phyloP scores from a whole-genome alignment of 1,139 yeast species.

The Yamadazyma triangularis region DNA sequence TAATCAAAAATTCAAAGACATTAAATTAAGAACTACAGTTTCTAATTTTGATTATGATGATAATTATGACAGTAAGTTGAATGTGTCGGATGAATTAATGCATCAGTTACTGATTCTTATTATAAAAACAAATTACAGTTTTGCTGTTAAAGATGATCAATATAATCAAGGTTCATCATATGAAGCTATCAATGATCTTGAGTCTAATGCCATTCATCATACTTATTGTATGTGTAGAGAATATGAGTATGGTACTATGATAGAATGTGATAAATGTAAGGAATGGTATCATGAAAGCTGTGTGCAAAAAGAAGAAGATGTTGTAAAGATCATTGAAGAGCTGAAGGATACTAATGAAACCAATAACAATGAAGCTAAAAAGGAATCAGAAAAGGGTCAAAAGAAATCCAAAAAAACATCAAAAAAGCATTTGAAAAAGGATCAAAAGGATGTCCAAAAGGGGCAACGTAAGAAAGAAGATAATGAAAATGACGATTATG shows the following conservation, averaged over 20 bases:
- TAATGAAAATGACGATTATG: slow-evolving; percentile 15
- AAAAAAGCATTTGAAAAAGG: neutral
- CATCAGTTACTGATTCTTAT: slow-evolving; percentile 7
- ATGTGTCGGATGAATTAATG: slow-evolving; percentile 6
- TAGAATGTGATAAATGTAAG: slow-evolving; percentile 72
- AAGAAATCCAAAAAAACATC: neutral
- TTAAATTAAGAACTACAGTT: slow-evolving; percentile 24
- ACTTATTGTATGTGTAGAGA: slow-evolving; percentile 70
- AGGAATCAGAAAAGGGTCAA: slow-evolving; percentile 1
- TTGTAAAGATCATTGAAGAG: no score
- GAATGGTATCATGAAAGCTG: slow-evolving; percentile 82
- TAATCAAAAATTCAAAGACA: slow-evolving; percentile 25
- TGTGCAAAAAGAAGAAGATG: slow-evolving; percentile 26
- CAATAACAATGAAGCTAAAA: slow-evolving; percentile 4
- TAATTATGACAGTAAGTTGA: slow-evolving; percentile 10
- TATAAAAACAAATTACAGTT: slow-evolving; percentile 31
- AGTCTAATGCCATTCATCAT: slow-evolving; percentile 11
- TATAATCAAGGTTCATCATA: slow-evolving; percentile 28
- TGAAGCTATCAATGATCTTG: slow-evolving; percentile 11
- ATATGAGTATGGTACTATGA: slow-evolving; percentile 67
- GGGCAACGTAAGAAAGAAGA: slow-evolving; percentile 1
- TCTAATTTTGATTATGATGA: slow-evolving; percentile 17
- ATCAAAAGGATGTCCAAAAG: neutral
- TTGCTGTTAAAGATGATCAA: slow-evolving; percentile 35
- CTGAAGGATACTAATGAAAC: no score